Evolutionary conservation across 164 flowering plant species (phyloP), one percentile per base, ranked within the genome.

Genomic region (Saururus chinensis): DNA sequence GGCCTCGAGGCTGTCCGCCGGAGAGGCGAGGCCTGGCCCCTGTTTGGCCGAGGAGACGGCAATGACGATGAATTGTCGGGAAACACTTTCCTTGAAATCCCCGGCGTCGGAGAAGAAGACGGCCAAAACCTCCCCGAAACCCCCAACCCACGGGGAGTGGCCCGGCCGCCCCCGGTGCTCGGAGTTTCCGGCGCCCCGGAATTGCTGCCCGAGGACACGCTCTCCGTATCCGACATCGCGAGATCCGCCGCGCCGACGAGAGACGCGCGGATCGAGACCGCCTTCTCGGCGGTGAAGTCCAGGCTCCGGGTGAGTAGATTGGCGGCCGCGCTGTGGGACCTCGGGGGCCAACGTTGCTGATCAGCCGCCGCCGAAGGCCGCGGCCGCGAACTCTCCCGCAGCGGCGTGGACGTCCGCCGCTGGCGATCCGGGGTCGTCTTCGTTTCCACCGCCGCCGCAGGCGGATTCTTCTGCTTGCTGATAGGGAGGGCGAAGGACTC

Each of bases 191-290:
- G 88, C n/a, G 66, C 64, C 22, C 90, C 95, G 4, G 89, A 80
- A 68, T 92, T 88, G 73, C 98, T 85, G 55, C 96, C 96, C 21
- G 98, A 93, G 21, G 98, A 93, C 60, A 86, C 92, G 75, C 97
- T 93, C 22, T 93, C 97, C 12, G 90, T 80, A 75, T 93, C 98
- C 19, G 98, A 89, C 7, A 89, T 83, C 30, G 85, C 75, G 40
- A 82, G 80, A 76, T 92, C 95, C 8, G 58, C 37, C 3, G 69
- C 30, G 10, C 11, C 30, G 66, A 74, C 60, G 79, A 73, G 61
- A 9, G 86, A 76, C 5, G 74, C 81, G 54, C 79, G 71, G 24
- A 63, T 80, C 59, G 86, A 22, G 7, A 75, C 61, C 59, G 67
- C 77, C 71, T 51, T 61, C 24, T 71, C 84, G 9, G 9, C 51